A percentile compares a stretch with the other conserved stretches of the same genome.
Evolutionary conservation across 2,329 filamentous ascomycete species (phyloP).

Genomic region (Fusarium aywerte): DNA sequence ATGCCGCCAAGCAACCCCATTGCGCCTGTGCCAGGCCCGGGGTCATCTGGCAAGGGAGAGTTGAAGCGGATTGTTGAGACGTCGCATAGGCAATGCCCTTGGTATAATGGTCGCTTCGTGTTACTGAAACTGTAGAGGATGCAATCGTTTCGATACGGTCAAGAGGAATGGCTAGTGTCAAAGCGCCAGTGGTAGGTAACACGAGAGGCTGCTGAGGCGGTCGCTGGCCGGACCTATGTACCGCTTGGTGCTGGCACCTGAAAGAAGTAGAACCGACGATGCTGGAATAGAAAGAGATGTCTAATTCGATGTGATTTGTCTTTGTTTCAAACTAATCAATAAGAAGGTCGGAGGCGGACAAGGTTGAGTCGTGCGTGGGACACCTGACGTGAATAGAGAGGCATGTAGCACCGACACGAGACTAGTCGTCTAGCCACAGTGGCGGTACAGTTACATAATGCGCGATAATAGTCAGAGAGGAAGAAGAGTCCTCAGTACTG

Average conservation of each 20-base stretch:
- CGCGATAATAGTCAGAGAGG: constrained; percentile 23
- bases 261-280: neutral
- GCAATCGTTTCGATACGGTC: constrained; percentile 17
- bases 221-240: constrained; percentile 18
- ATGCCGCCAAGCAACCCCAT: constrained; percentile 81
- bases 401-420: constrained; percentile 41
- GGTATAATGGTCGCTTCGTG: constrained; percentile 7
- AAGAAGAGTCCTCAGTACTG: neutral
- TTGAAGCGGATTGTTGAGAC: constrained; percentile 28
- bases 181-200: constrained; percentile 23
- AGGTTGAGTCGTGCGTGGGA: constrained; percentile 33
- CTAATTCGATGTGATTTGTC: constrained; percentile 30
- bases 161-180: constrained; percentile 28
- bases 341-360: constrained; percentile 37
- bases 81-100: constrained; percentile 43
- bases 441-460: constrained; percentile 50
- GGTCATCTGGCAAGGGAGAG: constrained; percentile 59
- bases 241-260: constrained; percentile 37
- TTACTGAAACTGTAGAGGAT: constrained; percentile 4
- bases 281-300: neutral
- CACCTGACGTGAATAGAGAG: constrained; percentile 43
- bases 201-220: constrained; percentile 17
- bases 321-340: constrained; percentile 33
- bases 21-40: constrained; percentile 55
- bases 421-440: constrained; percentile 33